Base-by-base conservation (phyloP, 2,329 filamentous ascomycete genomes). In the Hypoxylon sp. region DNA sequence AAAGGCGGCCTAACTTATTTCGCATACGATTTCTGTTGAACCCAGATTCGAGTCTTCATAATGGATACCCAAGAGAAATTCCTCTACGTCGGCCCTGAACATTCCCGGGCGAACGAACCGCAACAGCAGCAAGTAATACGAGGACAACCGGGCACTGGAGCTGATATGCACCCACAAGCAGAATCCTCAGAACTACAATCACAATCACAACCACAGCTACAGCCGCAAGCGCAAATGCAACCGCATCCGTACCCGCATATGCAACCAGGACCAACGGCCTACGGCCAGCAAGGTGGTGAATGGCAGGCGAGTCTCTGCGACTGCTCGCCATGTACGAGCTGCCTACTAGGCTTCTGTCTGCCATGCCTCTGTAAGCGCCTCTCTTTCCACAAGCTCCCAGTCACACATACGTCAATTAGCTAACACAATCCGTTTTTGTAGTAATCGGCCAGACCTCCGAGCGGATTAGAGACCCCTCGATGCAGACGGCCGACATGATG, bases 391-490 rank as follows among this genome's bases (percentile, higher is more conserved):
- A 30, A 28, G 22, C 14, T 24, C 8, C 28, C 20, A 12, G 14
- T 3, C 4, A 26, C 33, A 2, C 4, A 16, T 7, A 26, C 45
- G 18, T 36, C 26, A 26, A 36, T 20, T 48, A 1, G 38, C 63
- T 64, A 45, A 69, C 48, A n/a, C 24, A 24, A 48, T 40, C 14
- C 20, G 4, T 26, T 44, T 45, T 45, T 28, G 26, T 33, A 75
- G 75, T 77, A 58, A 56, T 77, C 50, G 76, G 75, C 40, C 71
- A 77, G 46, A 78, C 76, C 2, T 66, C 71, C 2, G 72, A 76
- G 57, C 71, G 76, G 6, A 72, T 77, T 22, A 70, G 73, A 18
- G 71, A 76, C 53, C 74, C 75, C 4, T 67, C 70, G 45, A 69
- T 74, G 68, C 70, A 73, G 64, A 70, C 69, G 20, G 71, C 74